Evolutionary conservation across 2,329 filamentous ascomycete species (phyloP).

Genomic region (Aspergillus quadricinctus): DNA sequence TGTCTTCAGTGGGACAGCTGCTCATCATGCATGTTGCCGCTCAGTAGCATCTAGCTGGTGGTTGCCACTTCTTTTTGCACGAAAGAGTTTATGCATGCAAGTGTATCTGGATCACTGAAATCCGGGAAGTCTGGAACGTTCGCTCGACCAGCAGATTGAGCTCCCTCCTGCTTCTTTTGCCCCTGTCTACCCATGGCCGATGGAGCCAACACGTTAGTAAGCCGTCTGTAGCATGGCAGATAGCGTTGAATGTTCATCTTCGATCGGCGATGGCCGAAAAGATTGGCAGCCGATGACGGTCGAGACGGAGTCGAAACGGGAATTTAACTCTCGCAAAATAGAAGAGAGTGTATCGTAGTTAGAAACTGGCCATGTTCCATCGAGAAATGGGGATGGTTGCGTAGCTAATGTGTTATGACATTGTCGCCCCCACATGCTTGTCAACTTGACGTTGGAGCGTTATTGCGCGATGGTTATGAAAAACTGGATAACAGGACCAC

Average conservation of each 20-base stretch:
- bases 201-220: background rate
- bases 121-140: background rate
- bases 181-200: background rate
- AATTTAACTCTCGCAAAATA: background rate
- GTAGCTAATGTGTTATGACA: background rate
- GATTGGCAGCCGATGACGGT: background rate
- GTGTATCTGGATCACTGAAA: background rate
- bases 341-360: background rate
- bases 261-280: background rate
- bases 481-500: background rate
- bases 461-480: conserved; percentile 9
- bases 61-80: background rate
- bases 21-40: background rate
- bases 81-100: background rate
- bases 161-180: background rate
- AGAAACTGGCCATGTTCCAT: background rate
- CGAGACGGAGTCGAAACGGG: background rate
- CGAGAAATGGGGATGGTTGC: background rate
- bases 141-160: background rate
- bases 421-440: background rate
- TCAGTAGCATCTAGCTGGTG: background rate
- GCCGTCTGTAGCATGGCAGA: background rate
- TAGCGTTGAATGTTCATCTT: background rate
- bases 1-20: background rate
- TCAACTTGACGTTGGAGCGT: conserved; percentile 22